Evolutionary conservation across 208 protist species (phyloP).

Genomic region (Plasmodiophora brassicae): DNA sequence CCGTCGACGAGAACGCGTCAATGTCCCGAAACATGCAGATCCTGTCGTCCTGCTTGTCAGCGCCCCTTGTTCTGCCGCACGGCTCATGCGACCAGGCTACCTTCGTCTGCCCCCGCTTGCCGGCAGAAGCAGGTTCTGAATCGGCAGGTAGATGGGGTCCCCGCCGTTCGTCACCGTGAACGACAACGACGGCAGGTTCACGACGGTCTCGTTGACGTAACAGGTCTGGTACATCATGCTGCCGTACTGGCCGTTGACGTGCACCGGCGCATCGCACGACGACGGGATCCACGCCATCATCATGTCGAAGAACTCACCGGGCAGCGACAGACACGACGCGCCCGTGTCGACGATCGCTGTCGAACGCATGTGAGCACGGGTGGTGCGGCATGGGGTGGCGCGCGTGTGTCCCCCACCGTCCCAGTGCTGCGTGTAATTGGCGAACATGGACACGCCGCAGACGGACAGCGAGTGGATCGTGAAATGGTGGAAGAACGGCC

Average conservation of each 20-base stretch:
- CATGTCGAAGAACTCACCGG: constrained; percentile 14
- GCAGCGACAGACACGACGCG: not conserved
- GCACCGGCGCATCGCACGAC: too few species aligned
- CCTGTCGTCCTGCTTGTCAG: too few species aligned
- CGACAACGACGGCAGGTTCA: not conserved
- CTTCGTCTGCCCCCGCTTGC: too few species aligned
- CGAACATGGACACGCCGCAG: not conserved
- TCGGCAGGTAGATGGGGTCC: not conserved
- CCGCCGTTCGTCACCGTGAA: not conserved
- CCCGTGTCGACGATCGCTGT: not conserved
- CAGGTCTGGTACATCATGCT: not conserved
- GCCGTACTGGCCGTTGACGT: too few species aligned
- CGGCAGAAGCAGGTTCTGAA: not conserved
- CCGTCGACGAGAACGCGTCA: not conserved
- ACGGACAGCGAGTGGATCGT: not conserved
- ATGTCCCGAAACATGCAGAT: constrained; percentile 1
- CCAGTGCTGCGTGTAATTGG: not conserved
- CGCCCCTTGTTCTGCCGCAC: too few species aligned
- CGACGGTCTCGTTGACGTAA: not conserved
- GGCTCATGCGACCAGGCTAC: too few species aligned
- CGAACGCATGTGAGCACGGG: not conserved
- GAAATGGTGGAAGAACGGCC: not conserved
- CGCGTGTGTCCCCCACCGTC: not conserved
- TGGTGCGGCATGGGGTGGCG: not conserved
- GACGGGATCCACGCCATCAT: not conserved